phyloP scores from a whole-genome alignment of 495 filamentous ascomycete species.

The Immersiella caudata region DNA sequence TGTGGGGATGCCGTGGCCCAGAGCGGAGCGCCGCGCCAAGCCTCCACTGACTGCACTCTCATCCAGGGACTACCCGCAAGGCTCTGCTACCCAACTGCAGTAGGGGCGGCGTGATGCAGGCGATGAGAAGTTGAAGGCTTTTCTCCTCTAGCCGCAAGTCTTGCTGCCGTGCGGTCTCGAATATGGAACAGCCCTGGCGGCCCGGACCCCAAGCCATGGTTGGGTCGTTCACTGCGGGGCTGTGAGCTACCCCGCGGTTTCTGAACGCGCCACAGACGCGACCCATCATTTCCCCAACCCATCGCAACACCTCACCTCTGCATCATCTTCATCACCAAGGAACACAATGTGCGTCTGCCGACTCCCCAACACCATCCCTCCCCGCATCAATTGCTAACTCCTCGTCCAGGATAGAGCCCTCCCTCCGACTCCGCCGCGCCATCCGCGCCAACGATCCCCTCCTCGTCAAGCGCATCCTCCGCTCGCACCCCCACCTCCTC shows the following conservation, averaged over 20 bases:
- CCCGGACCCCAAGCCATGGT: no score
- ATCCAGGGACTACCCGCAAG: no score
- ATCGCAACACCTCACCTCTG: not conserved
- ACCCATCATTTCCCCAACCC: not conserved
- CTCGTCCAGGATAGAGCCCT: conserved; percentile 63
- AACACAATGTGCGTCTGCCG: not conserved
- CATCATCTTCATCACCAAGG: not conserved
- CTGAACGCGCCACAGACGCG: not conserved
- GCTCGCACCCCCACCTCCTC: conserved; percentile 66
- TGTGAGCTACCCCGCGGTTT: not conserved
- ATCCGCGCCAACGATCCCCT: conserved; percentile 71
- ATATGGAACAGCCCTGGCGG: no score
- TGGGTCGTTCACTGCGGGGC: not conserved
- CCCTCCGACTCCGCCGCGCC: conserved; percentile 69
- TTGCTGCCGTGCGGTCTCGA: no score
- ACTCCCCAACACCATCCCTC: not conserved
- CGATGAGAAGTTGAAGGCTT: no score
- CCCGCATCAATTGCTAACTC: not conserved
- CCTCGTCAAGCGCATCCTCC: conserved; percentile 73
- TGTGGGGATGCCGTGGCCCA: no score
- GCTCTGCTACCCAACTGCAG: no score
- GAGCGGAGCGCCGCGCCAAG: no score
- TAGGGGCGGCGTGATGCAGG: no score
- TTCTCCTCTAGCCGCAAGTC: no score
- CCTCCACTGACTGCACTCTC: no score